Evolutionary conservation across 2,329 filamentous ascomycete species (phyloP), one percentile per base, ranked within the genome.

Genomic region (Fusarium metavorans): DNA sequence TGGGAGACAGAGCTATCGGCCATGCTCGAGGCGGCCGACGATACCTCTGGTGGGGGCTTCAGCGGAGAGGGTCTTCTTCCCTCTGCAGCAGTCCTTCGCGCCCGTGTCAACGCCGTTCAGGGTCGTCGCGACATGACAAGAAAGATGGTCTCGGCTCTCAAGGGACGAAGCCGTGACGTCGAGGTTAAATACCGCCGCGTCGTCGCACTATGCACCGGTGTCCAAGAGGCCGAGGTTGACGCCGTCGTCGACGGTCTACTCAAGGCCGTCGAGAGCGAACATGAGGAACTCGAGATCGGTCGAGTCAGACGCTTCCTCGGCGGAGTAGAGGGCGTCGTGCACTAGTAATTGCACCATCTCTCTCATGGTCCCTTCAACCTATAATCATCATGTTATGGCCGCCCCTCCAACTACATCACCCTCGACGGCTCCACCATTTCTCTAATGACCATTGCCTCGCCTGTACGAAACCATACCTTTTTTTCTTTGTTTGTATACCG

Each of bases 161-260:
- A 94, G 81, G 92, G 92, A 34, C 92, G 94, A 69, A 96, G 94
- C 77, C 92, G 92, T 6, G 95, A 98, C 64, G 88, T 97, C 5
- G 96, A 98, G 79, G 88, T 93, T 75, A 95, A 97, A 83, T 98
- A 98, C 81, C 90, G 95, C 30, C 93, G 93, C 75, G 94, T 98
- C 34, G 95, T 99, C 27, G 92, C 93, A 64, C 86, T 98, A 14
- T 98, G 96, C 81, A 97, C 95, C 0, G 92, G 91, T 10, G 93
- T 95, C 37, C 88, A 91, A 1, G 95, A 97, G 71, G 88, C 88
- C 10, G 90, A 94, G 67, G 93, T 98, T 16, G 97, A 98, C 77
- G 90, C 90, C 67, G 90, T 95, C 61, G 87, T 98, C 0, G 94
- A 95, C 62, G 91, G 92, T 4, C 86, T 99, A 50, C 90, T 97